A percentile compares a stretch with the other conserved stretches of the same genome.
Evolutionary conservation across 495 filamentous ascomycete species (phyloP).

Genomic region (Xylaria telfairii): DNA sequence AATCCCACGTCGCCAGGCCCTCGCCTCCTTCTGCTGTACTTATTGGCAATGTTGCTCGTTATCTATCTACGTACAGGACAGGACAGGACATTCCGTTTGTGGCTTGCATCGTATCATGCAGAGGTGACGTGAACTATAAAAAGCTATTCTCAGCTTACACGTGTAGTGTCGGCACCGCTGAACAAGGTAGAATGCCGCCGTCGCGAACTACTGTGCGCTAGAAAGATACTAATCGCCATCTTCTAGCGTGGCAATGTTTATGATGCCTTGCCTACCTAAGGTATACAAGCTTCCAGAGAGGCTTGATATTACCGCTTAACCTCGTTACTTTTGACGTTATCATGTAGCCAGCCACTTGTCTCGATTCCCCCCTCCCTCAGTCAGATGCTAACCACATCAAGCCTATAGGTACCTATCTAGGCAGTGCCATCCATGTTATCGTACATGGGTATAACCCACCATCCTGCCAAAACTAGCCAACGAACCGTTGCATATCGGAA

Average conservation of each 20-base stretch:
- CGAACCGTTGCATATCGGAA: slow-evolving; percentile 19
- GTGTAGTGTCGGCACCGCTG: not conserved
- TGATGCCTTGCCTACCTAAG: not conserved
- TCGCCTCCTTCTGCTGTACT: not conserved
- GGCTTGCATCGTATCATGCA: slow-evolving; percentile 21
- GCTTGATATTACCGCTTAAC: too few relatives aligned
- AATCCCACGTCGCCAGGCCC: not conserved
- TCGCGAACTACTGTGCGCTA: not conserved
- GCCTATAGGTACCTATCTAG: not conserved
- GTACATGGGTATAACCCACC: slow-evolving; percentile 9
- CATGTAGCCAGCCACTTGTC: slow-evolving; percentile 12
- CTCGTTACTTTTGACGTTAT: too few relatives aligned
- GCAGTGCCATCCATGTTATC: not conserved
- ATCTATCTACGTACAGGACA: slow-evolving; percentile 4
- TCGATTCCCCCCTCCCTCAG: too few relatives aligned
- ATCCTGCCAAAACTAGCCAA: not conserved
- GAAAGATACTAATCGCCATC: not conserved
- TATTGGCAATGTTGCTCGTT: not conserved
- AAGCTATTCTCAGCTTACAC: slow-evolving; percentile 21
- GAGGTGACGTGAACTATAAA: not conserved
- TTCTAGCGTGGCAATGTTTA: not conserved
- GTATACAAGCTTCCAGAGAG: too few relatives aligned
- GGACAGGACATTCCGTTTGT: not conserved
- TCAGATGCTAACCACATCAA: not conserved
- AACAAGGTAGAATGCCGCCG: not conserved